phyloP scores from a whole-genome alignment of 169 alveolate species.

The Eimeria brunetti region DNA sequence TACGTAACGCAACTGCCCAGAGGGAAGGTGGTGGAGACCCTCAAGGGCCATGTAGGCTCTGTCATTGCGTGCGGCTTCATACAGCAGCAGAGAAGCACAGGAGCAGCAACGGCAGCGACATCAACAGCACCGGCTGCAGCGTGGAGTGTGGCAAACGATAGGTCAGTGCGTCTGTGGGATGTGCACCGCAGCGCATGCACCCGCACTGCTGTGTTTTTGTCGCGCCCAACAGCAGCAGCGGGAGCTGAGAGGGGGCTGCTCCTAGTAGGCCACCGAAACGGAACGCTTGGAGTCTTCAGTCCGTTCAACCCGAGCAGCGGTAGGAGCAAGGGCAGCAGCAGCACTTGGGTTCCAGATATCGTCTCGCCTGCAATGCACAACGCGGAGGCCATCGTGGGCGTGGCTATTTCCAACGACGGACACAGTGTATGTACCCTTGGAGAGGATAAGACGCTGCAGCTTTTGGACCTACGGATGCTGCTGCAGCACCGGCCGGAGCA shows the following conservation, averaged over 20 bases:
- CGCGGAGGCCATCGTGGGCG: conserved; percentile 30
- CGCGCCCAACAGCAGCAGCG: conserved; percentile 59
- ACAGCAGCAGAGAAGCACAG: conserved; percentile 13
- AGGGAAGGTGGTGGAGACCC: conserved; percentile 51
- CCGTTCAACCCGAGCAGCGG: conserved; percentile 24
- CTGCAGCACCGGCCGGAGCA: conserved; percentile 27
- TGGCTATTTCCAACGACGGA: conserved; percentile 21
- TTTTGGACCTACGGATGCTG: conserved; percentile 33
- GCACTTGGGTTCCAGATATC: conserved; percentile 9
- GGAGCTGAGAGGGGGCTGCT: conserved; percentile 41
- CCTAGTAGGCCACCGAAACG: conserved; percentile 48
- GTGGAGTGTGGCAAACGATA: conserved; percentile 40
- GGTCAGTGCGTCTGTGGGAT: conserved; percentile 49
- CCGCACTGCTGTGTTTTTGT: background rate
- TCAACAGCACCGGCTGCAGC: conserved; percentile 8
- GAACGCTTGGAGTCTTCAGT: conserved; percentile 21
- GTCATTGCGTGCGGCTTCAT: conserved; percentile 31
- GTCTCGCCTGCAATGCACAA: conserved; percentile 1
- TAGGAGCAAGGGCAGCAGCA: conserved; percentile 5
- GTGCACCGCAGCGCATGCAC: conserved; percentile 46
- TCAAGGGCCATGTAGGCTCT: conserved; percentile 13
- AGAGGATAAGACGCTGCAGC: conserved; percentile 55
- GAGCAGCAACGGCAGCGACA: conserved; percentile 27
- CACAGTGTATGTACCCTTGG: conserved; percentile 52
- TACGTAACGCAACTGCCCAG: conserved; percentile 43